phyloP scores from a whole-genome alignment of 2,329 filamentous ascomycete genomes.

The Fusarium concolor region DNA sequence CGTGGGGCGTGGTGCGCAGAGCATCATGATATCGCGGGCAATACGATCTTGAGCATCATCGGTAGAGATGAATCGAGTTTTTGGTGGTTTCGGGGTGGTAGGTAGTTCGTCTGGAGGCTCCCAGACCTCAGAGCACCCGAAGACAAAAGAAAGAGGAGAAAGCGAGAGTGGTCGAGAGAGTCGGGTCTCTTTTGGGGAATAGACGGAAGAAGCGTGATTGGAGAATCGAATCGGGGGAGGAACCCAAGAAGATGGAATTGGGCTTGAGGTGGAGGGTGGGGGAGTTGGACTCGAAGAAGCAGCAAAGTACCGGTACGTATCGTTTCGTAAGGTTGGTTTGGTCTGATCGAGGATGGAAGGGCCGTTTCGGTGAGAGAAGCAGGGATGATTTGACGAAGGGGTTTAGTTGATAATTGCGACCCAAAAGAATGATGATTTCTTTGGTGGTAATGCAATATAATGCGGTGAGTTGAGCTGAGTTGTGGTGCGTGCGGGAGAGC shows the following conservation, averaged over 20 bases:
- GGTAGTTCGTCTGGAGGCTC: slow-evolving; percentile 33
- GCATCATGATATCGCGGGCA: slow-evolving; percentile 58
- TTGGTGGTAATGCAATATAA: neutral
- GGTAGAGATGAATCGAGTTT: slow-evolving; percentile 21
- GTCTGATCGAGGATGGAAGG: slow-evolving; percentile 8
- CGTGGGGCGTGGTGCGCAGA: slow-evolving; percentile 52
- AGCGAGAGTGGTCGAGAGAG: slow-evolving; percentile 29
- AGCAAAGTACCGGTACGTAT: slow-evolving; percentile 25
- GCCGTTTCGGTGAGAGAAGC: slow-evolving; percentile 46
- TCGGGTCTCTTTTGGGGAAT: slow-evolving; percentile 42
- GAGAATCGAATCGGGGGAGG: slow-evolving; percentile 47
- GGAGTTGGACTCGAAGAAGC: slow-evolving; percentile 27
- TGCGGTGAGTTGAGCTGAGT: neutral
- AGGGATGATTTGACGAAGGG: slow-evolving; percentile 45
- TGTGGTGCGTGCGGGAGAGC: neutral
- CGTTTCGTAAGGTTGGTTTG: slow-evolving; percentile 7
- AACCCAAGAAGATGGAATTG: slow-evolving; percentile 32
- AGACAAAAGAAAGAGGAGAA: slow-evolving; percentile 23
- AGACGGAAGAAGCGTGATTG: slow-evolving; percentile 41
- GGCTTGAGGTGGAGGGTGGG: slow-evolving; percentile 31
- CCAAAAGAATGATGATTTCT: slow-evolving; percentile 21
- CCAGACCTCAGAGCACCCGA: slow-evolving; percentile 35
- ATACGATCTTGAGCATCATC: slow-evolving; percentile 50
- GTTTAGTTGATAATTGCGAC: slow-evolving; percentile 27
- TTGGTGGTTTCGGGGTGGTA: slow-evolving; percentile 18